A percentile compares a stretch with the other conserved stretches of the same genome.
These are phyloP conservation scores for Arthrobotrys entomopaga DNA, from an alignment of 2,329 filamentous ascomycete species.

Conservation along the genomic window DNA sequence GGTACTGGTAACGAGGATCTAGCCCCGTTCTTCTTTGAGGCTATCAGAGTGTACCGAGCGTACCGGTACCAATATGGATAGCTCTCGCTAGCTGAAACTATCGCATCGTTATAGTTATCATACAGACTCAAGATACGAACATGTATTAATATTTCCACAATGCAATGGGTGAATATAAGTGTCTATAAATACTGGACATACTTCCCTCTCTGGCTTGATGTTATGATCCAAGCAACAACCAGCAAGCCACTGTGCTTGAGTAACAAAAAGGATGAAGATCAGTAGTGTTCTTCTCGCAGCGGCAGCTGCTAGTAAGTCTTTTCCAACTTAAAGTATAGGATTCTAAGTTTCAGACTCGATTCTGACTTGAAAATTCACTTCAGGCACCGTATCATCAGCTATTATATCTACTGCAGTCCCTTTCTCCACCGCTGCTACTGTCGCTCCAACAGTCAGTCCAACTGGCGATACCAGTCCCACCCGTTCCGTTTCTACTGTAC, in stretches of 20 bases:
- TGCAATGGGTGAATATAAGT: neutral
- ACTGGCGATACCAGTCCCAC: neutral
- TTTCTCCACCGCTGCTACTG: neutral
- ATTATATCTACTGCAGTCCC: constrained; percentile 8
- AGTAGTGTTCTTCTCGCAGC: constrained; percentile 33
- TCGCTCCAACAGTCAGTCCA: constrained; percentile 2
- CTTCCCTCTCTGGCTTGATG: neutral
- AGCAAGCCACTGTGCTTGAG: constrained; percentile 15
- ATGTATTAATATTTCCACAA: too few relatives aligned
- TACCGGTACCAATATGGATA: neutral
- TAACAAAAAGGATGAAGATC: constrained; percentile 32
- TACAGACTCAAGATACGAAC: neutral
- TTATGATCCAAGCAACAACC: constrained; percentile 14
- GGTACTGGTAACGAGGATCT: neutral
- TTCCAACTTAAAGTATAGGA: neutral
- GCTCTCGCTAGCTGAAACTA: constrained; percentile 37
- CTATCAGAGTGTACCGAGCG: neutral
- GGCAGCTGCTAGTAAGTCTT: constrained; percentile 30
- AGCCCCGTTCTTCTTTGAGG: too few relatives aligned
- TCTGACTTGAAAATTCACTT: constrained; percentile 10
- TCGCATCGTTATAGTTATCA: neutral
- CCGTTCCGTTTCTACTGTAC: neutral
- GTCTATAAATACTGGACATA: constrained; percentile 40
- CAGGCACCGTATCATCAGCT: constrained; percentile 25
- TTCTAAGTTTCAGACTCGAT: neutral